Percentiles rank a stretch among this genome's conserved stretches.
phyloP scores from a whole-genome alignment of 2,329 filamentous ascomycete species.

The Davidsoniella eucalypti region DNA sequence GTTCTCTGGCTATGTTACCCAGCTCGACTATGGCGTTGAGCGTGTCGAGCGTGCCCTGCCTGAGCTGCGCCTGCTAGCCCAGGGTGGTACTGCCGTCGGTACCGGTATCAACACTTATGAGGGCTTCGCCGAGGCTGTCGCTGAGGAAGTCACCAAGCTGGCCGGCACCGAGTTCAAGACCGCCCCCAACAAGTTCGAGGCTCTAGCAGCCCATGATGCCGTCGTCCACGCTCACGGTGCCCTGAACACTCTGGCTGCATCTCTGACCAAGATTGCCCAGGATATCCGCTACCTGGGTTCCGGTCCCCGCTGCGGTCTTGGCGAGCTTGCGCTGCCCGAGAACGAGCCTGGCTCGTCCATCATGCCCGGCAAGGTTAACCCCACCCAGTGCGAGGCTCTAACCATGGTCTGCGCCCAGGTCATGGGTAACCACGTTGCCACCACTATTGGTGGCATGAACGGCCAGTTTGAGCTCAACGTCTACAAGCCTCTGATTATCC shows the following conservation, averaged over 20 bases:
- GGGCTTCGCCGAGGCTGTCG: slow-evolving; percentile 88
- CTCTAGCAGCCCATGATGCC: slow-evolving; percentile 87
- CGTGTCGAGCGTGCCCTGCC: slow-evolving; percentile 71
- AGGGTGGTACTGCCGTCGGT: slow-evolving; percentile 92
- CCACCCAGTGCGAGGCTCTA: slow-evolving; percentile 91
- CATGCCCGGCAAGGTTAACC: slow-evolving; percentile 99
- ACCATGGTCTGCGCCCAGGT: slow-evolving; percentile 98
- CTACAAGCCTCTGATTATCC: slow-evolving; percentile 93
- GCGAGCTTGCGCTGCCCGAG: slow-evolving; percentile 83
- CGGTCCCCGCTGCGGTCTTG: slow-evolving; percentile 86
- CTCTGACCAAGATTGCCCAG: slow-evolving; percentile 95
- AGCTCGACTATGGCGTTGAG: slow-evolving; percentile 80
- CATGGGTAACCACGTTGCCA: slow-evolving; percentile 90
- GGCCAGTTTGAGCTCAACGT: slow-evolving; percentile 98
- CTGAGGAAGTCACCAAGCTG: slow-evolving; percentile 78
- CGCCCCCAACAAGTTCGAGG: slow-evolving; percentile 97
- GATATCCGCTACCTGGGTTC: slow-evolving; percentile 95
- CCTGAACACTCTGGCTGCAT: slow-evolving; percentile 80
- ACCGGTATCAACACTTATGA: slow-evolving; percentile 96
- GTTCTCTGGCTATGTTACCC: slow-evolving; percentile 92
- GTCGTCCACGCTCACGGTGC: slow-evolving; percentile 87
- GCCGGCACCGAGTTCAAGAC: slow-evolving; percentile 89
- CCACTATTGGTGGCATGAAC: slow-evolving; percentile 89
- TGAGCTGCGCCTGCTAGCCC: slow-evolving; percentile 71
- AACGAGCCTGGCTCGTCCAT: slow-evolving; percentile 97